phyloP scores from a whole-genome alignment of 495 filamentous ascomycete genomes.

The Talaromyces thailandensis region DNA sequence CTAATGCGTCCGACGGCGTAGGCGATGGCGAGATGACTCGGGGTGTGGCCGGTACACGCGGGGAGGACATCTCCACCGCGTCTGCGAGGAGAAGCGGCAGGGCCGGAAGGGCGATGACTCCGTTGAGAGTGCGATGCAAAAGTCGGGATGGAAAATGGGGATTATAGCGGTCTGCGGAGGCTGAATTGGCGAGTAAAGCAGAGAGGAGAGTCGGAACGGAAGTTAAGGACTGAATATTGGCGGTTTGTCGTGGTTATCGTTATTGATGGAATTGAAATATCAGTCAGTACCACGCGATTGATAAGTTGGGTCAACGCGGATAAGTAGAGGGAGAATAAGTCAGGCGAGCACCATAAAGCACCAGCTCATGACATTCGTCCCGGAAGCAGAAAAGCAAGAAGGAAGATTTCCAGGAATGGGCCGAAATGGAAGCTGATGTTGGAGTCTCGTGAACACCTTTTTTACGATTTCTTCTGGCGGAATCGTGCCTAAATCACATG shows the following conservation, averaged over 20 bases:
- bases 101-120: constrained; percentile 34
- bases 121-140: constrained; percentile 37
- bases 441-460: neutral
- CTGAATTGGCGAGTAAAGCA: neutral
- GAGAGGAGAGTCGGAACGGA: constrained; percentile 1
- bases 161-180: neutral
- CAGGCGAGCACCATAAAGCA: neutral
- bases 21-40: constrained; percentile 66
- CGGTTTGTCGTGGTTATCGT: constrained; percentile 34
- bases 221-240: constrained; percentile 32
- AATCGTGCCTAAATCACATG: constrained; percentile 6
- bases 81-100: constrained; percentile 38
- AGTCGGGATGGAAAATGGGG: constrained; percentile 3
- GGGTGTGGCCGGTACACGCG: constrained; percentile 52
- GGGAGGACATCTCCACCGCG: constrained; percentile 37
- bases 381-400: neutral
- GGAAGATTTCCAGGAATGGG: neutral
- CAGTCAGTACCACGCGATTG: neutral
- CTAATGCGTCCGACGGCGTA: constrained; percentile 47
- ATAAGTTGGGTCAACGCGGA: neutral
- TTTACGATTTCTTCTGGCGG: neutral
- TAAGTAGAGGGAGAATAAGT: neutral
- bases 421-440: neutral
- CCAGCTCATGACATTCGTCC: neutral
- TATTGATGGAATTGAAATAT: constrained; percentile 5